Evolutionary conservation across 495 filamentous ascomycete species (phyloP).

Genomic region (Terfezia boudieri): DNA sequence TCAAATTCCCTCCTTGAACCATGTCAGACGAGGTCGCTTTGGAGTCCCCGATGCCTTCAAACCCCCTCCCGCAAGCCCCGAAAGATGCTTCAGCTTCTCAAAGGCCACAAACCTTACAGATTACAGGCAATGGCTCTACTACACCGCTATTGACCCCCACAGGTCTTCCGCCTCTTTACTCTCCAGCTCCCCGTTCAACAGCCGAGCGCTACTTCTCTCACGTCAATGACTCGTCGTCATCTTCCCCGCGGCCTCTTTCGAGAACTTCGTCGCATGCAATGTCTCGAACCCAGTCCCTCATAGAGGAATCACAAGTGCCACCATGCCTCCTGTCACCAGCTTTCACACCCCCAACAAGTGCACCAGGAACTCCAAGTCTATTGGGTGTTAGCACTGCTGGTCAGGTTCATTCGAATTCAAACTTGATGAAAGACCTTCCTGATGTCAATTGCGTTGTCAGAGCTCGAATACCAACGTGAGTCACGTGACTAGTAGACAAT

Average conservation of each 20-base stretch:
- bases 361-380: conserved; percentile 39
- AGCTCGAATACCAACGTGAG: conserved; percentile 52
- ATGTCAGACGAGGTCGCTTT: no score
- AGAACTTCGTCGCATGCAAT: neutral
- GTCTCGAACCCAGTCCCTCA: neutral
- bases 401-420: conserved; percentile 36
- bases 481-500: neutral
- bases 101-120: no score
- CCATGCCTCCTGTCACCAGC: conserved; percentile 36
- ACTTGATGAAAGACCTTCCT: conserved; percentile 44
- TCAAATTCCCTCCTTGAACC: no score
- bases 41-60: no score
- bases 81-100: no score
- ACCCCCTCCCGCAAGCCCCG: no score
- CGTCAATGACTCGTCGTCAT: neutral
- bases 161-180: neutral
- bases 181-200: neutral
- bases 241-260: neutral
- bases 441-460: conserved; percentile 62
- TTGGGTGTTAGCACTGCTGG: conserved; percentile 29
- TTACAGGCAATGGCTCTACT: neutral
- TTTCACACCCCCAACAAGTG: conserved; percentile 56
- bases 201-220: neutral
- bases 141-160: neutral
- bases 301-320: conserved; percentile 2